Conservation (phyloP, 768 basidiomycete species). For the Kwoniella sp. region DNA sequence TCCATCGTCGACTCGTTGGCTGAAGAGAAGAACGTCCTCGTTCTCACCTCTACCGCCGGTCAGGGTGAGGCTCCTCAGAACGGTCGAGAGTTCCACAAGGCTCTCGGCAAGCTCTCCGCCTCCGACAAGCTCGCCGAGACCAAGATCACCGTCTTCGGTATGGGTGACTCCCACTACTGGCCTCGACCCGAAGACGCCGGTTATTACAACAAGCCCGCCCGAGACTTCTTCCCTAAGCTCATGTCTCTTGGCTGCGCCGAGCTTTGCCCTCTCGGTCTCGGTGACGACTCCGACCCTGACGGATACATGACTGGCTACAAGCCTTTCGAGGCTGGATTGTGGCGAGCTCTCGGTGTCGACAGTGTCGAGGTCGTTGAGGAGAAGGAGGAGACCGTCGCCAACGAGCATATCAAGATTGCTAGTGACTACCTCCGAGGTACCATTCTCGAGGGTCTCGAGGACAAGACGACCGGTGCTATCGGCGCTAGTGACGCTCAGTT, state of each 20-base stretch:
- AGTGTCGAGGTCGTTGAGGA: conserved; percentile 81
- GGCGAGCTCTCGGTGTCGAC: conserved; percentile 94
- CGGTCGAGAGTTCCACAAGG: conserved; percentile 84
- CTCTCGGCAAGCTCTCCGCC: conserved; percentile 60
- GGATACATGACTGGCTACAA: conserved; percentile 96
- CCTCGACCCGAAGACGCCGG: conserved; percentile 93
- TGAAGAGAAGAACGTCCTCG: conserved; percentile 73
- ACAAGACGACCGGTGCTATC: conserved; percentile 84
- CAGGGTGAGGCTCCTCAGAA: conserved; percentile 99
- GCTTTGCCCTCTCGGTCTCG: conserved; percentile 73
- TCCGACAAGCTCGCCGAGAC: conserved; percentile 62
- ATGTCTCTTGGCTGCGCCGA: conserved; percentile 78
- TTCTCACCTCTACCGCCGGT: conserved; percentile 90
- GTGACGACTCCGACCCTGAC: conserved; percentile 96
- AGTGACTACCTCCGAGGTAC: conserved; percentile 92
- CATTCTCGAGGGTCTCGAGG: conserved; percentile 85
- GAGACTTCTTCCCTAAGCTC: conserved; percentile 81
- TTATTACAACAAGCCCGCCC: conserved; percentile 95
- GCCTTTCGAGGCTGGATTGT: conserved; percentile 86
- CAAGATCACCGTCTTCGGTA: conserved; percentile 81
- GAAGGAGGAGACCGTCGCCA: conserved; percentile 95
- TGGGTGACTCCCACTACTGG: conserved; percentile 99
- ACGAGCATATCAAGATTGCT: conserved; percentile 99
- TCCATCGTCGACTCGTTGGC: conserved; percentile 67
- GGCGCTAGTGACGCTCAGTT: conserved; percentile 88